Conservation (phyloP, 495 filamentous ascomycete genomes). For the Bathelium albidoporum region DNA sequence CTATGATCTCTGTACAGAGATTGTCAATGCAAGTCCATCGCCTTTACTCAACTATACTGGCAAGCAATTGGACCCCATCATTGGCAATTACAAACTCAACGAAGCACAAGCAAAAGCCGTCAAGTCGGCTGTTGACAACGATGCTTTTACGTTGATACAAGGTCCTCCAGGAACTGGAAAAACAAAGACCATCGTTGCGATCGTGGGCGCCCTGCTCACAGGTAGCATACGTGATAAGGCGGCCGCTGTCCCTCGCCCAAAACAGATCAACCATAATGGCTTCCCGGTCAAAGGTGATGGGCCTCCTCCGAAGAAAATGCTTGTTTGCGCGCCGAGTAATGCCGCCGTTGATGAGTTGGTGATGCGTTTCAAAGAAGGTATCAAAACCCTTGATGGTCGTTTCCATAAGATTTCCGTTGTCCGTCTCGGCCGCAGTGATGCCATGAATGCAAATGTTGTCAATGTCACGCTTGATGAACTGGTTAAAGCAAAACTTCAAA, state of each 20-base stretch:
- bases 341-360: constrained; percentile 95
- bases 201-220: constrained; percentile 79
- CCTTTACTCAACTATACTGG: constrained; percentile 71
- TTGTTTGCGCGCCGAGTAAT: constrained; percentile 94
- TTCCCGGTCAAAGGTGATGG: constrained; percentile 7
- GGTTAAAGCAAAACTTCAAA: constrained; percentile 61
- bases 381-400: constrained; percentile 66
- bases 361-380: constrained; percentile 77
- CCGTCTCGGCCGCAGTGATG: constrained; percentile 84
- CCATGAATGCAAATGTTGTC: constrained; percentile 77
- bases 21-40: constrained; percentile 78
- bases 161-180: constrained; percentile 95
- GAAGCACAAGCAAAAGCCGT: constrained; percentile 86
- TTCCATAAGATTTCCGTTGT: constrained; percentile 68
- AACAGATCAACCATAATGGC: constrained; percentile 6
- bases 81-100: constrained; percentile 73
- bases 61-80: constrained; percentile 53
- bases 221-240: constrained; percentile 35
- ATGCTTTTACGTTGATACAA: constrained; percentile 92
- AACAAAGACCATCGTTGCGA: constrained; percentile 94
- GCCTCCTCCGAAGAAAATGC: constrained; percentile 59
- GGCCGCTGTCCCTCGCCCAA: constrained; percentile 22
- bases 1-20: constrained; percentile 89
- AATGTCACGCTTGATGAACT: constrained; percentile 93
- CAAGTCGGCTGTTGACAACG: constrained; percentile 81